Base-by-base conservation (phyloP, 805 yeast species). In the Schwanniomyces pseudopolymorphus region DNA sequence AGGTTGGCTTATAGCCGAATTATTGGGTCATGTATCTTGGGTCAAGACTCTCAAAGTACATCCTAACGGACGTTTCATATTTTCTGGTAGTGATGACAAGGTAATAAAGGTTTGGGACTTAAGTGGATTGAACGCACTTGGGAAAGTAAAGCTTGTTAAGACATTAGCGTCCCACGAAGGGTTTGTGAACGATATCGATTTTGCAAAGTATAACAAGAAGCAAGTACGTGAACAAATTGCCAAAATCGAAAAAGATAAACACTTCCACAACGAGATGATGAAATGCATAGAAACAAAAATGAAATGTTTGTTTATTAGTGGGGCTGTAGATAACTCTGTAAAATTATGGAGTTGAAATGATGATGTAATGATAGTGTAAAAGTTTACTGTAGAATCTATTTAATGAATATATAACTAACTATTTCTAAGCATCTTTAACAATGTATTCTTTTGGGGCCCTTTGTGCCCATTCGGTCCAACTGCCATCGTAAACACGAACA, bases 391-490 rank as follows among this genome's bases (percentile, higher is more conserved):
- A 31, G 35, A 31, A 11, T 31, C 35, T 31, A 31, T 31, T 31
- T 31, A 31, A 31, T 14, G 3, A 31, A 31, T 31, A 31, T 19
- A 36, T 19, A 5, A 13, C 4, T 19, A 5, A 13, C 4, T 22
- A 14, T 22, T 8, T 10, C 38, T 42, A 45, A 22, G 19, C 25
- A 43, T 48, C 55, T 48, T 78, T 82, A 21, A 69, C 78, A 28
- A 86, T 80, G 45, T 69, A 67, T 27, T 78, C 77, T 7, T 66
- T 49, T 4, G 84, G 84, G 0, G 89, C 89, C 50, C 91, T 75
- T 61, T 78, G 83, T 4, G 89, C 92, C 87, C 92, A 89, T 59
- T 89, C 96, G 6, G 79, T 74, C 96, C 96, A 87, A 37, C 89
- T 81, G 9, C 96, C 99, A 58, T 94, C 99, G 56, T 72, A 71